A percentile compares a stretch with the other conserved stretches of the same genome.
phyloP scores from a whole-genome alignment of 192 early-diverging fungal species.

The Phlyctochytrium planicorne region DNA sequence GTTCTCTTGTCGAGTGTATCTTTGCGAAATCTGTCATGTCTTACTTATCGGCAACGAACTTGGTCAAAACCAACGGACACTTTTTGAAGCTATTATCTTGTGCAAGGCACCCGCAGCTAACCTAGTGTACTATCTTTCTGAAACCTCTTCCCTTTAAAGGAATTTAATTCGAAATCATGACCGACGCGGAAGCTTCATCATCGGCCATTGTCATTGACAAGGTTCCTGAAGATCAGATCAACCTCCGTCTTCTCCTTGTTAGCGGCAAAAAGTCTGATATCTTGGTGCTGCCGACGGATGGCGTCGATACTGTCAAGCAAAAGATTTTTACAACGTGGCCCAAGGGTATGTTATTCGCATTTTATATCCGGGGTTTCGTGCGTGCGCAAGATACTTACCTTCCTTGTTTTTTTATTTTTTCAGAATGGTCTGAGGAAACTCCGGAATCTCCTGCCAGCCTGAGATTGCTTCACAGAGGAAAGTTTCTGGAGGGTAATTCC shows the following conservation, averaged over 20 bases:
- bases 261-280: slow-evolving; percentile 39
- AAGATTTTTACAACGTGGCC: slow-evolving; percentile 39
- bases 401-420: slow-evolving; percentile 10
- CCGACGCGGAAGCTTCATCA: not conserved
- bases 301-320: slow-evolving; percentile 28
- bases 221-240: slow-evolving; percentile 40
- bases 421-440: slow-evolving; percentile 40
- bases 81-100: too few species aligned
- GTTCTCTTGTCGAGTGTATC: too few species aligned
- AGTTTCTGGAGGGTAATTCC: slow-evolving; percentile 35
- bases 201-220: slow-evolving; percentile 36
- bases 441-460: slow-evolving; percentile 31
- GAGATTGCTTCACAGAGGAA: slow-evolving; percentile 40
- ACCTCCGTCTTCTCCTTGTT: slow-evolving; percentile 45
- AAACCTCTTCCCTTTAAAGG: too few species aligned
- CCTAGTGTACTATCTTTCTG: too few species aligned
- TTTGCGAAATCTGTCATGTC: too few species aligned
- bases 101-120: too few species aligned
- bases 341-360: slow-evolving; percentile 15
- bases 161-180: too few species aligned
- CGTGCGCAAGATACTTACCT: not conserved
- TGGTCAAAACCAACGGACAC: too few species aligned
- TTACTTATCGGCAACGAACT: too few species aligned
- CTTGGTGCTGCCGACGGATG: slow-evolving; percentile 26
- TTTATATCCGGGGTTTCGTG: too few species aligned